Base-by-base conservation (phyloP, 2,329 filamentous ascomycete genomes). In the Helminthosporium solani region DNA sequence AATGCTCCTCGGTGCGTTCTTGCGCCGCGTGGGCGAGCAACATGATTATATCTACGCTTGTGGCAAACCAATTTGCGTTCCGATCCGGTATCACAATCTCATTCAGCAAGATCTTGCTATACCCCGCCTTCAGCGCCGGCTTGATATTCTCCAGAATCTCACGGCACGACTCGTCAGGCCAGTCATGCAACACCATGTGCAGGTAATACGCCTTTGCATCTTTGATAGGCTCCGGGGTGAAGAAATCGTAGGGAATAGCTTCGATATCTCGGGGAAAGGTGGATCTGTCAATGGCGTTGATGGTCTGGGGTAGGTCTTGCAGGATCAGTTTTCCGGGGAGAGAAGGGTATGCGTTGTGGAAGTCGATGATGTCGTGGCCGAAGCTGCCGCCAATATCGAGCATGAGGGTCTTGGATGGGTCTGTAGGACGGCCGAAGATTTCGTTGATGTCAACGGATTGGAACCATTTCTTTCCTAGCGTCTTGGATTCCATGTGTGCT, bases 111-210 rank as follows among this genome's bases (percentile, higher is more conserved):
- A n/a, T n/a, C n/a, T n/a, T n/a, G n/a, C n/a, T n/a, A n/a, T n/a
- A n/a, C n/a, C n/a, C n/a, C n/a, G n/a, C n/a, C n/a, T n/a, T n/a
- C n/a, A n/a, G n/a, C n/a, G n/a, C n/a, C n/a, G n/a, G n/a, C n/a
- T 33, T 33, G 11, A 68, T 48, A n/a, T 70, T 56, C 19, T 51
- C 46, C 6, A 74, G 46, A 33, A 73, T 72, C 18, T 53, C 20
- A 7, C 50, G 14, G 1, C 60, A 61, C n/a, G 61, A 47, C 7
- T 54, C 52, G 40, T 75, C 66, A 0, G 65, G 55, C 68, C 67
- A 73, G 48, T 73, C 69, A 35, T 74, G 72, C 14, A 73, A 59
- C n/a, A 73, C 54, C n/a, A 36, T 50, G 50, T 50, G 53, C 12
- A 64, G 46, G 41, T 56, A 66, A 34, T 65, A 66, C n/a, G 52